Evolutionary conservation across 2,329 filamentous ascomycete genomes (phyloP).

Genomic region (Claviceps africana): DNA sequence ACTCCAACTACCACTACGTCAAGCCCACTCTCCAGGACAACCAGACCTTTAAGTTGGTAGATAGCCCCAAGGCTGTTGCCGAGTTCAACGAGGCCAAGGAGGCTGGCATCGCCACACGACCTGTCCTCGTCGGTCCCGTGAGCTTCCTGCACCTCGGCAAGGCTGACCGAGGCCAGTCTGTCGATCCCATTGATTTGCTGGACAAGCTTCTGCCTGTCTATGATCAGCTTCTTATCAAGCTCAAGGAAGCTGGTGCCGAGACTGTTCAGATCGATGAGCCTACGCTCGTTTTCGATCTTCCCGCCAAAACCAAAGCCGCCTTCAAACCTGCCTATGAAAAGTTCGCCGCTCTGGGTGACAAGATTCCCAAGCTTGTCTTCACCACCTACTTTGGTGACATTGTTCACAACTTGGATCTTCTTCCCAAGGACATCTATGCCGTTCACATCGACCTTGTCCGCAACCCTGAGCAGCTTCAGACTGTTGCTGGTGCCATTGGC

Average conservation of each 20-base stretch:
- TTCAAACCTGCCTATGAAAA: constrained; percentile 98
- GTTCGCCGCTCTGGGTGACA: constrained; percentile 59
- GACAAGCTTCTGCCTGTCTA: constrained; percentile 91
- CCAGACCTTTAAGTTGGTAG: constrained; percentile 84
- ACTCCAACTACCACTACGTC: constrained; percentile 99
- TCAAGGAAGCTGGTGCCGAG: constrained; percentile 93
- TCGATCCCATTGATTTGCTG: constrained; percentile 87
- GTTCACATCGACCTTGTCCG: constrained; percentile 94
- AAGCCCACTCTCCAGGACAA: constrained; percentile 96
- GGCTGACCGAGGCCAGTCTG: constrained; percentile 87
- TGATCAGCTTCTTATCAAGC: constrained; percentile 77
- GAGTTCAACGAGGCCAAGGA: constrained; percentile 98
- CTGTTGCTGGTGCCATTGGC: constrained; percentile 69
- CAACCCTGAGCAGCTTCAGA: constrained; percentile 92
- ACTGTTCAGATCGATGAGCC: constrained; percentile 98
- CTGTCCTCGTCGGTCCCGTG: constrained; percentile 88
- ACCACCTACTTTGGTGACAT: constrained; percentile 99
- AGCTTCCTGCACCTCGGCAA: constrained; percentile 97
- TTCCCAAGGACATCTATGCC: constrained; percentile 67
- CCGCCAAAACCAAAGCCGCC: constrained; percentile 78
- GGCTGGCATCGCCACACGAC: constrained; percentile 82
- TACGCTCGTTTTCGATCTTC: constrained; percentile 86
- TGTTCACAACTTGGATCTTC: constrained; percentile 91
- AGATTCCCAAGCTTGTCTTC: constrained; percentile 76
- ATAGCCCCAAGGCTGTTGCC: constrained; percentile 80